Conservation (phyloP, 345 rosid species). For the Gossypium herbaceum region DNA sequence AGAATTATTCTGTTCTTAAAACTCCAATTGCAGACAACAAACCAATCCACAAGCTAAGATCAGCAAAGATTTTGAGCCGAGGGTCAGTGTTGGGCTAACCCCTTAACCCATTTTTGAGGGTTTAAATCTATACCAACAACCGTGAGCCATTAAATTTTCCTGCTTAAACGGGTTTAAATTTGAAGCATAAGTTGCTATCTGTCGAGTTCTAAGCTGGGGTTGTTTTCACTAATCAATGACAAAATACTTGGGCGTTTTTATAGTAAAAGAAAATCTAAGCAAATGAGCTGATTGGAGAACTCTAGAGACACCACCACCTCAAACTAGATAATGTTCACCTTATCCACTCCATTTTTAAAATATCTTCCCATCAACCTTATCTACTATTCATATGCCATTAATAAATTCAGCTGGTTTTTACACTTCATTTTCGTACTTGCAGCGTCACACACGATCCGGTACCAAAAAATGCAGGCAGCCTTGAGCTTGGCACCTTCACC, state of each 20-base stretch:
- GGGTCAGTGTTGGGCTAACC: too few species aligned
- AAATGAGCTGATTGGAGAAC: background rate
- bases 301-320: background rate
- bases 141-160: too few species aligned
- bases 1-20: too few species aligned
- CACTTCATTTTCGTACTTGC: background rate
- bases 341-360: constrained; percentile 16
- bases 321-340: background rate
- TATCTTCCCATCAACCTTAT: constrained; percentile 27
- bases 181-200: too few species aligned
- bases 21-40: too few species aligned
- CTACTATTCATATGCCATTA: background rate
- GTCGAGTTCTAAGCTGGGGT: background rate
- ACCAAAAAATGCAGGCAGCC: constrained; percentile 37
- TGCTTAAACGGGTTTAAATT: too few species aligned
- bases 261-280: background rate
- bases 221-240: background rate
- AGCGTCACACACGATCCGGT: background rate
- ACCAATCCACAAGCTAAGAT: too few species aligned
- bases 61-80: too few species aligned
- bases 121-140: too few species aligned
- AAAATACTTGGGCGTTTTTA: background rate
- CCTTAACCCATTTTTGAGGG: too few species aligned
- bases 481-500: constrained; percentile 26
- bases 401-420: background rate